These are phyloP conservation scores for Phytopythium helicoides DNA, from an alignment of 352 stramenopile genomes.

Conservation along the genomic window DNA sequence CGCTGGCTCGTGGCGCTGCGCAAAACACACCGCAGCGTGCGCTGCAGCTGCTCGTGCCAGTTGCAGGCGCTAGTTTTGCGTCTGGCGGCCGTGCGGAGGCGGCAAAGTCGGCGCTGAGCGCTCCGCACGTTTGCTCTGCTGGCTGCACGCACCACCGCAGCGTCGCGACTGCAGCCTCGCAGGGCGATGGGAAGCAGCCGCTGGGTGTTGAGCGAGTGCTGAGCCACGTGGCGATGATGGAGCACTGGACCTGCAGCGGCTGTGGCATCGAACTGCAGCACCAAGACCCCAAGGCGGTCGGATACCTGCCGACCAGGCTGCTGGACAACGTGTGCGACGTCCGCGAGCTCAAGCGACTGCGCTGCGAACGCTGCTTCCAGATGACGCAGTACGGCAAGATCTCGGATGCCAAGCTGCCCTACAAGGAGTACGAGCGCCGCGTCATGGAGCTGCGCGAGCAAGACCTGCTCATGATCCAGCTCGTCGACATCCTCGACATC, in stretches of 20 bases:
- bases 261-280: constrained; percentile 83
- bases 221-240: constrained; percentile 79
- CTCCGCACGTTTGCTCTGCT: no score
- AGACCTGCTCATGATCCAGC: constrained; percentile 90
- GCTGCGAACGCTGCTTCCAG: constrained; percentile 86
- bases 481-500: constrained; percentile 93
- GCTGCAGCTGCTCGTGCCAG: background rate
- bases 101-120: no score
- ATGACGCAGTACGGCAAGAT: constrained; percentile 88
- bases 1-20: background rate
- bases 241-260: constrained; percentile 78
- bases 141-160: no score
- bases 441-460: constrained; percentile 82
- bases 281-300: constrained; percentile 52
- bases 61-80: no score
- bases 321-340: constrained; percentile 61
- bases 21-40: background rate
- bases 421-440: constrained; percentile 86
- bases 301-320: constrained; percentile 66
- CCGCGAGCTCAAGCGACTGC: constrained; percentile 73
- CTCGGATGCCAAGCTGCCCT: constrained; percentile 77
- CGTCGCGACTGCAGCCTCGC: no score
- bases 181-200: no score
- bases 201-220: constrained; percentile 59
- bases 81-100: no score